Evolutionary conservation across 257 asterid species (phyloP).

Genomic region (Salvia rosmarinus): DNA sequence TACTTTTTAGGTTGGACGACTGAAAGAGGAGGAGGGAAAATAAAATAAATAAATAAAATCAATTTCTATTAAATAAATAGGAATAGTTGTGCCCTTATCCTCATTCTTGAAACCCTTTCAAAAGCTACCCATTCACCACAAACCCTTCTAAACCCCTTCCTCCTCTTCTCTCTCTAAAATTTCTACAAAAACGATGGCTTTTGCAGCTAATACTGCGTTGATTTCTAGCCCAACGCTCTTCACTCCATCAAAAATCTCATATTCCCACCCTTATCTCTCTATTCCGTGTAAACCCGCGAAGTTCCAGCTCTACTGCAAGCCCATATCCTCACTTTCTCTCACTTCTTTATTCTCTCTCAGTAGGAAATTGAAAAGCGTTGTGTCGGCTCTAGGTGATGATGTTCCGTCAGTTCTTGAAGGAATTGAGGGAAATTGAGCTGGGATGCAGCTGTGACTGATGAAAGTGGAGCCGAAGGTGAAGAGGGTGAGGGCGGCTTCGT

Average conservation of each 20-base stretch:
- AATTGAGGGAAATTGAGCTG: conserved; percentile 39
- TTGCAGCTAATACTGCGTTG: conserved; percentile 44
- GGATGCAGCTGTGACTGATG: conserved; percentile 31
- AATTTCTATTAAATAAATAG: too few relatives aligned
- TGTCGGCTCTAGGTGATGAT: conserved; percentile 57
- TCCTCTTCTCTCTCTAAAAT: neutral
- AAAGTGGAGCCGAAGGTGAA: conserved; percentile 30
- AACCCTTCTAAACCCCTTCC: conserved; percentile 37
- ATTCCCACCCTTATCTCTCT: conserved; percentile 37
- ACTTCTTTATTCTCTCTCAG: conserved; percentile 33
- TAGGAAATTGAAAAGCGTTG: conserved; percentile 39
- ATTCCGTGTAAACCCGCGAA: conserved; percentile 52
- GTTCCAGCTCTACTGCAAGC: conserved; percentile 45
- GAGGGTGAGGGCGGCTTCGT: conserved; percentile 36
- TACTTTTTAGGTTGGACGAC: too few relatives aligned
- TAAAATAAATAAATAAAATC: too few relatives aligned
- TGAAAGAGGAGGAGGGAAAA: too few relatives aligned
- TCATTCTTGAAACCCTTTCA: too few relatives aligned
- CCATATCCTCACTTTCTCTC: conserved; percentile 42
- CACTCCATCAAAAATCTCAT: conserved; percentile 47
- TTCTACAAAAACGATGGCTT: conserved; percentile 51
- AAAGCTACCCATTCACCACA: too few relatives aligned
- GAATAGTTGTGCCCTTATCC: too few relatives aligned
- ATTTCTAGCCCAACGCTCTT: conserved; percentile 60
- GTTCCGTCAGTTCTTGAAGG: conserved; percentile 52